Evolutionary conservation across 768 basidiomycete genomes (phyloP).

Genomic region (Boletus rufocinnamomeus): DNA sequence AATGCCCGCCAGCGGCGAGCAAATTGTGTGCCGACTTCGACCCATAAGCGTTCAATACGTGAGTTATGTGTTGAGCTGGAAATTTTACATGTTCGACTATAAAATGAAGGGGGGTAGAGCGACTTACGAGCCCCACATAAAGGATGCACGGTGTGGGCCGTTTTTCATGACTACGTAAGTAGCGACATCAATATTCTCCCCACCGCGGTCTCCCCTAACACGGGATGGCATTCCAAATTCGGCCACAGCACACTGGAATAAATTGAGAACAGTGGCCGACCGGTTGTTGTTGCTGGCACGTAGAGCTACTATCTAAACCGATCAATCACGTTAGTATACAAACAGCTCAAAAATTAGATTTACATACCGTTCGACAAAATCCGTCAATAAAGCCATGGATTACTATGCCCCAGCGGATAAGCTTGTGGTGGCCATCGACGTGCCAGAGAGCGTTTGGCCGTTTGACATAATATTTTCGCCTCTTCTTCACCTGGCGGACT

Average conservation of each 20-base stretch:
- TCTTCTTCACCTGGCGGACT: background rate
- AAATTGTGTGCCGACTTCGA: background rate
- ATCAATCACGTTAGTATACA: conserved; percentile 1
- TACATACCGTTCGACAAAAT: conserved; percentile 28
- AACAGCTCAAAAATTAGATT: background rate
- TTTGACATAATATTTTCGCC: conserved; percentile 10
- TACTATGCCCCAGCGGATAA: conserved; percentile 26
- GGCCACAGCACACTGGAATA: background rate
- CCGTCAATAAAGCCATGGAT: conserved; percentile 32
- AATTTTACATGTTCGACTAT: no score
- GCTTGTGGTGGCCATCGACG: conserved; percentile 27
- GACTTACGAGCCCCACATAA: no score
- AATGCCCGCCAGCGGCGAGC: background rate
- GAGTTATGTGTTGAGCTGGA: background rate
- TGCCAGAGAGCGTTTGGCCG: conserved; percentile 12
- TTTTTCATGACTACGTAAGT: background rate
- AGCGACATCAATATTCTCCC: background rate
- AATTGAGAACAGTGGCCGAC: background rate
- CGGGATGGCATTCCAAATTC: background rate
- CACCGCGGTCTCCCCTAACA: background rate
- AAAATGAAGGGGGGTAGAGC: no score
- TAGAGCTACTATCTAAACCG: background rate
- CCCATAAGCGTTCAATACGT: background rate
- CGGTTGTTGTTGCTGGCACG: background rate
- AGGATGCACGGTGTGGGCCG: background rate